Base-by-base conservation (phyloP, 1,139 yeast genomes). In the Geotrichum candidum region DNA sequence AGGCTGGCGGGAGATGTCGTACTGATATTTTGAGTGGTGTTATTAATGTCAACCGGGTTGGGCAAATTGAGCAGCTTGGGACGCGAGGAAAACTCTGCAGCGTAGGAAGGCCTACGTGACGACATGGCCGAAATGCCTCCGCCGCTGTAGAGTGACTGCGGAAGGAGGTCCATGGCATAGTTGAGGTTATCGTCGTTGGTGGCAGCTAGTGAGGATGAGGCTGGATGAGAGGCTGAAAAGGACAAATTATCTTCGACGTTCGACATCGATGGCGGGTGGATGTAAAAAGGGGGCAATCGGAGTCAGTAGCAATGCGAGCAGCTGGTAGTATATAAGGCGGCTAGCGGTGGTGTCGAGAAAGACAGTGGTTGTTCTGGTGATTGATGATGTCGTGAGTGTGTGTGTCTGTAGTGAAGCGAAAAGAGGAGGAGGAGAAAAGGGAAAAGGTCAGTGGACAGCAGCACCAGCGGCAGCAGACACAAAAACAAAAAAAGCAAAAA, bases 71-170 rank as follows among this genome's bases (percentile, higher is more conserved):
- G 41, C 18, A 64, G 57, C 51, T 63, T 58, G 6, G 72, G 72
- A 2, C 74, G 65, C 13, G 76, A 54, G 63, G 76, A 65, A 58
- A 72, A 71, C 63, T 72, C 75, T 1, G 75, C 75, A 31, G 75
- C 72, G 61, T 68, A 72, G 22, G 74, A 71, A 3, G 75, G 75
- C 18, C 75, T 64, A 52, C 75, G 64, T 3, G 74, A 70, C 35
- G 74, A 71, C 54, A 70, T 62, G 2, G 69, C 66, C 23, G 70
- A 63, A 38, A 68, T 31, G 15, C 53, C 35, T 10, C 58, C 59
- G 23, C 66, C 65, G 56, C 69, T 65, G 51, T 64, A 64, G 22
- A 65, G 59, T 29, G 64, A 56, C 41, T 64, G 62, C 3, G 67
- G 67, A 11, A 65, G 60, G 38, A 61, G 48, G 53, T 63, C 63